These are phyloP conservation scores for Jasminum sambac DNA, from an alignment of 257 asterid species.

Conservation along the genomic window DNA sequence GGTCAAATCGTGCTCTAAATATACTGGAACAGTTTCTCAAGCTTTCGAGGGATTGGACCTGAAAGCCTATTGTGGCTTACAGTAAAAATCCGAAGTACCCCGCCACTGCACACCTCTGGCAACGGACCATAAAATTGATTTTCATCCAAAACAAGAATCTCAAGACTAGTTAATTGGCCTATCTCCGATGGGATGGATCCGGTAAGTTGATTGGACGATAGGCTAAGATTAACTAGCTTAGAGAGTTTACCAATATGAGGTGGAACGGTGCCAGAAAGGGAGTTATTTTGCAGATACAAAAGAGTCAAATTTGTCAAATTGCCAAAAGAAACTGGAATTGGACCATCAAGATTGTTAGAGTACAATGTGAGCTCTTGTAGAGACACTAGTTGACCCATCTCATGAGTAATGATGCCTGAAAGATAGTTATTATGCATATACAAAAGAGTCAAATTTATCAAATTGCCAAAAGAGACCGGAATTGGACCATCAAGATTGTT, in stretches of 20 bases:
- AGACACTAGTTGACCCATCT: too few relatives aligned
- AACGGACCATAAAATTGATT: slow-evolving; percentile 13
- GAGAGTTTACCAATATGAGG: background rate
- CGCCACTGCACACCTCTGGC: slow-evolving; percentile 14
- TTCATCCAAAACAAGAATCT: too few relatives aligned
- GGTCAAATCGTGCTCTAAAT: background rate
- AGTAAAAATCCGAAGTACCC: background rate
- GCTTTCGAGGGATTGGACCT: slow-evolving; percentile 15
- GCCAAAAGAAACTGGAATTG: too few relatives aligned
- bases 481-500: too few relatives aligned
- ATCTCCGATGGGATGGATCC: slow-evolving; percentile 31
- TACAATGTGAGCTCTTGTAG: too few relatives aligned
- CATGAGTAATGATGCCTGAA: background rate
- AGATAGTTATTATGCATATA: too few relatives aligned
- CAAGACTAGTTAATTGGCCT: slow-evolving; percentile 13
- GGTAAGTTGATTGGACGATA: slow-evolving; percentile 2
- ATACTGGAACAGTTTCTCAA: background rate
- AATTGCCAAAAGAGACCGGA: too few relatives aligned
- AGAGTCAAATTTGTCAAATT: too few relatives aligned
- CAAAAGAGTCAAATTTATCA: too few relatives aligned
- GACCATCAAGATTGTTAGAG: too few relatives aligned
- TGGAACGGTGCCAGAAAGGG: slow-evolving; percentile 1
- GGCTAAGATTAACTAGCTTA: background rate
- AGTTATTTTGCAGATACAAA: too few relatives aligned
- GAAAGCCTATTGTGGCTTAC: slow-evolving; percentile 10